Base-by-base conservation (phyloP, 2,329 filamentous ascomycete genomes). In the Acarospora socialis region DNA sequence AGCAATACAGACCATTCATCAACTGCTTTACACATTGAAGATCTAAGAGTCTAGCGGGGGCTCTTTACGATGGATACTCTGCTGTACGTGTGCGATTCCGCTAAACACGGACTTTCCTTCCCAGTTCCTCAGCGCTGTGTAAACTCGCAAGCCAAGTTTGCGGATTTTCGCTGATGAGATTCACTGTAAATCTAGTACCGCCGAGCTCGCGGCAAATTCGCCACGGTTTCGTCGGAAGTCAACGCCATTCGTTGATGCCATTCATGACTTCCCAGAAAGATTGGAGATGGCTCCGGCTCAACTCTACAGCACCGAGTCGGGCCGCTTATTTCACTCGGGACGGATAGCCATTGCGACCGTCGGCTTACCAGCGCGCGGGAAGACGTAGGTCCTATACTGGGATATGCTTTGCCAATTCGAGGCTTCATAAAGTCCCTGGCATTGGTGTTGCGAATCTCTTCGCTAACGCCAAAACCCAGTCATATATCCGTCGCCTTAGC, bases 321-420 rank as follows among this genome's bases (percentile, higher is more conserved):
- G 90, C 29, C 75, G 90, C 24, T 73, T 98, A 18, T 98, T 98
- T 54, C 90, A 98, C 57, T 94, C 90, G 14, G 90, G 90, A 28
- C 76, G 87, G 36, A 98, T 98, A 52, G 87, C 87, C 28, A 95
- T 98, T 47, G 87, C 90, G 43, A 94, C 93, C 53, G 90, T 95
- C 44, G 90, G 90, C 15, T 71, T 94, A 18, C 90, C 90, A 24
- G 90, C 90, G 22, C 77, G 90, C 49, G 90, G 90, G 39, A 98
- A 98, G 61, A 98, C 90, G 69, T 83, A 16, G 22, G 32, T 30
- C 23, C 31, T 36, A 28, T 22, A 30, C 22, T 24, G 16, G 21
- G 28, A 22, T 18, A 7, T 13, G 16, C 13, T 9, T 7, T 6
- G 10, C 9, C n/a, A 8, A 15, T 13, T 17, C 16, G 18, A n/a